Base-by-base conservation (phyloP, 352 stramenopile species). In the Phytophthora cactorum region DNA sequence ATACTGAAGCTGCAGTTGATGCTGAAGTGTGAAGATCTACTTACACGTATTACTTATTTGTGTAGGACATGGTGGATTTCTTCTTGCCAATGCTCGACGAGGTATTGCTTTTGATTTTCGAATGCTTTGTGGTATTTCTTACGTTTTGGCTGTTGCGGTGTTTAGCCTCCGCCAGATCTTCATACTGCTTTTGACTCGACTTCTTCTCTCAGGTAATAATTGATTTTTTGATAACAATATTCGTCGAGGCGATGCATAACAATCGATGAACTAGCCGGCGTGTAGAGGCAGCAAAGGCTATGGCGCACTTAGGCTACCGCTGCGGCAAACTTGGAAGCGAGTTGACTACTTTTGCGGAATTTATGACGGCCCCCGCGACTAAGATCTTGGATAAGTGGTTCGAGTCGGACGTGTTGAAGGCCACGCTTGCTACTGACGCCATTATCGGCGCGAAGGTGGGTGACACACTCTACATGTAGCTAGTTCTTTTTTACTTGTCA, bases 351-450 rank as follows among this genome's bases (percentile, higher is more conserved):
- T 95, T 96, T 52, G 71, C 93, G 10, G 90, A 97, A 66, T 92
- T 97, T 54, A 96, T 97, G 82, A 91, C 86, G 3, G 89, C 85
- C 1, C 91, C 91, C 0, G 91, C 91, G 11, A 80, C 80, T 7
- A 93, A 96, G 54, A 95, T 97, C 9, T 57, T 97, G 28, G 86
- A 98, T 60, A 90, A 86, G 22, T 97, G 91, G 89, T 97, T 97
- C 47, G 91, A 97, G 31, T 95, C 81, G 0, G 88, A 97, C 14
- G 76, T 97, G 12, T 62, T 97, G 10, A 97, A 97, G 57, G 86
- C 92, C 2, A 97, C 91, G 3, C 77, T 97, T 4, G 92, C 91
- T n/a, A 97, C 91, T 1, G 91, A 97, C 60, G 91, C 92, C 11
- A 95, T 97, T 60, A 97, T 97, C 54, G 91, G 91, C 2, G 91